Conservation (phyloP, 1,139 yeast genomes). For the Geotrichum klebahnii region DNA sequence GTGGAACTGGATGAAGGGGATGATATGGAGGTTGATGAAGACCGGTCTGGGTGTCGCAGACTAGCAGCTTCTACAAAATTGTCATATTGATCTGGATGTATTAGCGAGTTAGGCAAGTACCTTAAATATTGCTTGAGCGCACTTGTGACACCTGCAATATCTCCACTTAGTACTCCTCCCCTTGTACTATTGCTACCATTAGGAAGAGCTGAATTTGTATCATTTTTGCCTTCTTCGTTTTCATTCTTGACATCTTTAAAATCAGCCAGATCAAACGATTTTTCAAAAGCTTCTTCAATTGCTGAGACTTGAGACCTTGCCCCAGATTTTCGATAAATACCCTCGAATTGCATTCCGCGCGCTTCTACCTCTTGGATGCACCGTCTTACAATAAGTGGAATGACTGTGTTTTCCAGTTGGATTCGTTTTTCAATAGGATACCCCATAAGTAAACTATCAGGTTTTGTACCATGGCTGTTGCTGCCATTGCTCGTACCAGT, state of each 20-base stretch:
- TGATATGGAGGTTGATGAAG: too few species aligned
- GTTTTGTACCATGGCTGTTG: conserved; percentile 5
- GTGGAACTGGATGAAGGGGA: too few species aligned
- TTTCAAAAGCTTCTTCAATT: conserved; percentile 44
- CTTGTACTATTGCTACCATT: too few species aligned
- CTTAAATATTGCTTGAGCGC: conserved; percentile 83
- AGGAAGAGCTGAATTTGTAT: too few species aligned
- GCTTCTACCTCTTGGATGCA: conserved; percentile 77
- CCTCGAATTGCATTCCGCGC: conserved; percentile 71
- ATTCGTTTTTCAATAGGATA: conserved; percentile 37
- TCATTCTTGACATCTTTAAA: too few species aligned
- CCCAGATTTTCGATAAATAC: conserved; percentile 88
- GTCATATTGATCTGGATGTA: conserved; percentile 66
- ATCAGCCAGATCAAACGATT: conserved; percentile 27
- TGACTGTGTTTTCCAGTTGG: conserved; percentile 52
- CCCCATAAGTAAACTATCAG: conserved; percentile 28
- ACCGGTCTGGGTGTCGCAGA: conserved; percentile 11
- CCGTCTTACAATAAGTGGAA: conserved; percentile 68
- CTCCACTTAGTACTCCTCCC: conserved; percentile 56
- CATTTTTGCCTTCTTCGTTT: too few species aligned
- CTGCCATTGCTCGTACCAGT: too few species aligned
- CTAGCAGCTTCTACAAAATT: conserved; percentile 48
- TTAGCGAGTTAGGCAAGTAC: conserved; percentile 78
- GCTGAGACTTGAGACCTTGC: conserved; percentile 69
- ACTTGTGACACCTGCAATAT: conserved; percentile 81